Conservation (phyloP, 495 filamentous ascomycete genomes). For the Astrocystis sublimbata region DNA sequence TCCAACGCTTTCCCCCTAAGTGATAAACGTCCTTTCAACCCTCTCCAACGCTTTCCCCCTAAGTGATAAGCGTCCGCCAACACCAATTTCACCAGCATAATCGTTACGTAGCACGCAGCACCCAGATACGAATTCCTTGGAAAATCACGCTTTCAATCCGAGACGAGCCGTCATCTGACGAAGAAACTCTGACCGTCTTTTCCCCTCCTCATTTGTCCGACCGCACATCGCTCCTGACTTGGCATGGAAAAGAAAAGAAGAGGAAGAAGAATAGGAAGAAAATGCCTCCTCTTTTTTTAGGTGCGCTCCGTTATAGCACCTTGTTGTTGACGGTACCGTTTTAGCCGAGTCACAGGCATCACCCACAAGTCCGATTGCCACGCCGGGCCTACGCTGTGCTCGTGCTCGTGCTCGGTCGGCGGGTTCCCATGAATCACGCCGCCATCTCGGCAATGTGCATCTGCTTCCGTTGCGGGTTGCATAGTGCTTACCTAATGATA, state of each 20-base stretch:
- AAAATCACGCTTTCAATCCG: background rate
- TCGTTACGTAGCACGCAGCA: constrained; percentile 4
- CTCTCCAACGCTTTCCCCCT: background rate
- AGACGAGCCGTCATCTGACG: background rate
- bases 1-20: constrained; percentile 6
- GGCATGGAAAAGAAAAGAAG: no score
- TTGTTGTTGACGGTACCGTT: background rate
- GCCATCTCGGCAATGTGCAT: background rate
- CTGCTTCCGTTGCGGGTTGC: background rate
- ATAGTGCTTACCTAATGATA: background rate
- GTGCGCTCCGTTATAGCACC: background rate
- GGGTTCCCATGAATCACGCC: background rate
- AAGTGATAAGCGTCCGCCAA: constrained; percentile 16
- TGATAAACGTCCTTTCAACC: background rate
- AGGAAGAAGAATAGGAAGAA: no score
- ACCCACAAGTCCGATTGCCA: background rate
- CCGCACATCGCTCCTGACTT: background rate
- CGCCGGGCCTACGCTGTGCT: background rate
- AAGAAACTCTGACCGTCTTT: constrained; percentile 7
- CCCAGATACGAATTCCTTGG: background rate
- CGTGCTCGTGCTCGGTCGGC: background rate
- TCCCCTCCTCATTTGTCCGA: background rate
- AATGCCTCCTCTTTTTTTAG: background rate
- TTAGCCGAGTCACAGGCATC: background rate
- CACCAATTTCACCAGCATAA: constrained; percentile 4